Evolutionary conservation across 306 rosid species (phyloP), one percentile per base, ranked within the genome.

Genomic region (Carpinus viminea): DNA sequence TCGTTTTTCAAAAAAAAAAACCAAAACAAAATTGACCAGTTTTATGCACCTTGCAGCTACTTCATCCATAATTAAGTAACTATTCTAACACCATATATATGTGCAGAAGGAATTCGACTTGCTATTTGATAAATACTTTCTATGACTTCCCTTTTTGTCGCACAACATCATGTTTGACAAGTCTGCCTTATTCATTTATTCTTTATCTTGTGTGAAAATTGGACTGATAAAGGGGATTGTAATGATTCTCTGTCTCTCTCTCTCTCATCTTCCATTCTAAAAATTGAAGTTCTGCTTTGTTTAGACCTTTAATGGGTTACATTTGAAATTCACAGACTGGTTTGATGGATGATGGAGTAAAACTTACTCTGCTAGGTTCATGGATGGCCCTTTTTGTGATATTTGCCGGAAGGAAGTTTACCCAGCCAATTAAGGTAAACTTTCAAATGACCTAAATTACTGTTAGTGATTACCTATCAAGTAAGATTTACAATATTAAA

Each of bases 391-490:
- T 94, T 80, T 88, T 94, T 75, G 89, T 84, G 74, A 51, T 92
- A 85, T 94, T 94, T 88, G 90, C 93, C 4, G 98, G 96, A 72
- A 88, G 98, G 86, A 92, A 94, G 77, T 94, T 92, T 84, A 89
- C 92, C 70, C 98, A 94, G 83, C 93, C 93, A 54, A 89, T 92
- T 69, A 92, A 94, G 96, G 98, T 90, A 86, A 74, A 34, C 72
- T 74, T 24, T 70, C 74, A 24, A 75, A 36, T 72, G 18, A 12
- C 38, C 24, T 8, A n/a, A 8, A 56, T 64, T 80, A 57, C 69
- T 74, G 26, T 20, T 56, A 59, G 38, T 47, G 50, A 24, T 56
- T 43, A 69, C 75, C 48, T 16, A 61, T 68, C 45, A 59, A 59
- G 50, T 36, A 17, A 0, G 8, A 41, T 68, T 46, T 47, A 50